These are phyloP conservation scores for Cadophora malorum DNA, from an alignment of 2,329 filamentous ascomycete genomes.

Conservation along the genomic window DNA sequence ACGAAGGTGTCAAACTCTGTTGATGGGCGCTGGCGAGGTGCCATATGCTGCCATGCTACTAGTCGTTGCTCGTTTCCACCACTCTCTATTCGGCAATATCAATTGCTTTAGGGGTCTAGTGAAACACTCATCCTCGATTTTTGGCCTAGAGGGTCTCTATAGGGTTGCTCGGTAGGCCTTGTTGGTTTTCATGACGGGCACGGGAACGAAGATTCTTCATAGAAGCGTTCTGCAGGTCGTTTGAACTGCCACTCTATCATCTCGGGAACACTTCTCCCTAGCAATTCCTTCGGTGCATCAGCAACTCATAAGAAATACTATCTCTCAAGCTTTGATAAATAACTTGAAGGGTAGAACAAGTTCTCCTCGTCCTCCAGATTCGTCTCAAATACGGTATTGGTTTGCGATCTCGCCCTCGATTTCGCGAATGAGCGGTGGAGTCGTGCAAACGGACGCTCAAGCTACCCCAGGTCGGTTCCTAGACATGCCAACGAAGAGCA, in stretches of 20 bases:
- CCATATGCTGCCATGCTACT: slow-evolving; percentile 23
- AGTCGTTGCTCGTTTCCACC: slow-evolving; percentile 28
- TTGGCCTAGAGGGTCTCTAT: slow-evolving; percentile 38
- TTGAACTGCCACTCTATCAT: slow-evolving; percentile 37
- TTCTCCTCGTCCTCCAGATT: slow-evolving; percentile 17
- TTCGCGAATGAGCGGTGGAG: slow-evolving; percentile 55
- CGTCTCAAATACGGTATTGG: slow-evolving; percentile 17
- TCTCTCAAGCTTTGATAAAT: slow-evolving; percentile 24
- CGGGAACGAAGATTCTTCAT: slow-evolving; percentile 43
- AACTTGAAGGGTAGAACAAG: slow-evolving; percentile 29
- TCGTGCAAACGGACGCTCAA: slow-evolving; percentile 54
- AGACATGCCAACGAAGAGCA: slow-evolving; percentile 57
- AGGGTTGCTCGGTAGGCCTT: slow-evolving; percentile 38
- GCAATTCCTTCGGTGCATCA: slow-evolving; percentile 20
- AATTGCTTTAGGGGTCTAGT: slow-evolving; percentile 36
- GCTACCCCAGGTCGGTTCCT: slow-evolving; percentile 51
- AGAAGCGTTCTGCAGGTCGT: slow-evolving; percentile 40
- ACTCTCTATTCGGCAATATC: slow-evolving; percentile 38
- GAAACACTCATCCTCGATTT: slow-evolving; percentile 44
- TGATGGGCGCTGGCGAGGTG: slow-evolving; percentile 35
- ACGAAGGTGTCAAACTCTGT: slow-evolving; percentile 44
- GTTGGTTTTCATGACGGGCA: slow-evolving; percentile 39
- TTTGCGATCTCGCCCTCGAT: slow-evolving; percentile 51
- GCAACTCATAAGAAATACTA: slow-evolving; percentile 31
- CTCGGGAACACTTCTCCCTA: slow-evolving; percentile 32